Evolutionary conservation across 2,329 filamentous ascomycete genomes (phyloP).

Genomic region (Ceratocystis eucalypticola): DNA sequence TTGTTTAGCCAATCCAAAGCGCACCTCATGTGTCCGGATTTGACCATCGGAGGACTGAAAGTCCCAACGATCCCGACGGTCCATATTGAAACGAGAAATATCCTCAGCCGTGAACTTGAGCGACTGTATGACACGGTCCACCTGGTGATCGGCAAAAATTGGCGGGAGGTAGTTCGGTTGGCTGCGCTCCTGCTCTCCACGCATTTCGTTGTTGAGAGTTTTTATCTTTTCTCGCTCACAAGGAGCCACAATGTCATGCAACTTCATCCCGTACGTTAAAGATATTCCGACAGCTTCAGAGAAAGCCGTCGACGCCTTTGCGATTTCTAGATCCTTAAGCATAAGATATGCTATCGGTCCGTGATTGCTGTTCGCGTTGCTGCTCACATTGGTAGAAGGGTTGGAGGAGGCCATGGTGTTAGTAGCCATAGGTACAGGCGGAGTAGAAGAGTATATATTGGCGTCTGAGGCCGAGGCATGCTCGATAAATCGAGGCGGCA

Average conservation of each 20-base stretch:
- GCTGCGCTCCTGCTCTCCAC: slow-evolving; percentile 43
- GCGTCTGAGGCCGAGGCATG: slow-evolving; percentile 36
- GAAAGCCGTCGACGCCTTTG: slow-evolving; percentile 43
- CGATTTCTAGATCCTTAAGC: slow-evolving; percentile 41
- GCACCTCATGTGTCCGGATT: slow-evolving; percentile 36
- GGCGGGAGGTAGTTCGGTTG: slow-evolving; percentile 52
- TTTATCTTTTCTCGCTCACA: slow-evolving; percentile 40
- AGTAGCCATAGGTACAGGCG: not conserved
- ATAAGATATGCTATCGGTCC: slow-evolving; percentile 47
- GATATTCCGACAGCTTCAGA: slow-evolving; percentile 40
- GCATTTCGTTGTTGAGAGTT: slow-evolving; percentile 38
- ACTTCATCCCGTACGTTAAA: slow-evolving; percentile 34
- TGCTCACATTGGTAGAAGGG: slow-evolving; percentile 23
- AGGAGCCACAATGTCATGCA: slow-evolving; percentile 41
- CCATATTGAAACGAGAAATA: slow-evolving; percentile 37
- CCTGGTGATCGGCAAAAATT: slow-evolving; percentile 42
- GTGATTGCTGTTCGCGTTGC: slow-evolving; percentile 24
- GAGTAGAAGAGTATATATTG: slow-evolving; percentile 30
- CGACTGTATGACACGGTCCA: slow-evolving; percentile 41
- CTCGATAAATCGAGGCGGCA: slow-evolving; percentile 38
- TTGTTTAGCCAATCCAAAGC: slow-evolving; percentile 44
- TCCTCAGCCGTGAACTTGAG: slow-evolving; percentile 43
- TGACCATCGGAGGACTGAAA: slow-evolving; percentile 42
- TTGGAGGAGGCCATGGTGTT: no score
- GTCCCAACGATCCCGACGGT: slow-evolving; percentile 41